These are phyloP conservation scores for Aspergillaceae sp. DNA, from an alignment of 2,329 filamentous ascomycete genomes.

Conservation along the genomic window DNA sequence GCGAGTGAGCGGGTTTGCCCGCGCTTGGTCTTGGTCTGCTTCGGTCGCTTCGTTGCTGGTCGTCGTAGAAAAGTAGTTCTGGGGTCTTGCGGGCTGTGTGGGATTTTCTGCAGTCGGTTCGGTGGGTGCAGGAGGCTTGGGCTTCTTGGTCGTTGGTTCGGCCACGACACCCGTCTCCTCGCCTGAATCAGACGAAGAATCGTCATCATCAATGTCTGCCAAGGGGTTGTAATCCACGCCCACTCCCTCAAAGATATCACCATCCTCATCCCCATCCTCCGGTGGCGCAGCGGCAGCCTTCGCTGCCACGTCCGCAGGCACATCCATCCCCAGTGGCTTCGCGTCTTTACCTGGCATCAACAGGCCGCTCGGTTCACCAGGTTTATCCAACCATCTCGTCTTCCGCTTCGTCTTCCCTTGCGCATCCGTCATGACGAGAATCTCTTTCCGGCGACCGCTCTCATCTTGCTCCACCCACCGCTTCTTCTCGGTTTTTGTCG, in stretches of 20 bases:
- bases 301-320: constrained; percentile 36
- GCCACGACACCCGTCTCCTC: constrained; percentile 28
- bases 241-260: constrained; percentile 55
- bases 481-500: constrained; percentile 38
- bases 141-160: constrained; percentile 3
- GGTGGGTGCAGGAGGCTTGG: not conserved
- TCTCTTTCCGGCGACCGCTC: constrained; percentile 44
- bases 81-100: constrained; percentile 18
- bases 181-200: constrained; percentile 33
- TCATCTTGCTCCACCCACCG: constrained; percentile 50
- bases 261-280: constrained; percentile 44
- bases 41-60: constrained; percentile 46
- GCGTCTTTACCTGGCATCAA: constrained; percentile 38
- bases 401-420: constrained; percentile 56
- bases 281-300: constrained; percentile 16
- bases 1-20: constrained; percentile 43
- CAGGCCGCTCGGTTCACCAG: constrained; percentile 23
- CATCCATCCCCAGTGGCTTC: constrained; percentile 44
- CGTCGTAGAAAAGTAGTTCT: constrained; percentile 42
- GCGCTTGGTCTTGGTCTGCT: constrained; percentile 27
- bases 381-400: constrained; percentile 44
- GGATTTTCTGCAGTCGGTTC: constrained; percentile 1
- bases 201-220: constrained; percentile 43
- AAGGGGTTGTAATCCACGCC: constrained; percentile 55
- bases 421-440: constrained; percentile 51